A percentile compares a stretch with the other conserved stretches of the same genome.
Conservation (phyloP, 2,329 filamentous ascomycete species). For the Scytalidium sp. region DNA sequence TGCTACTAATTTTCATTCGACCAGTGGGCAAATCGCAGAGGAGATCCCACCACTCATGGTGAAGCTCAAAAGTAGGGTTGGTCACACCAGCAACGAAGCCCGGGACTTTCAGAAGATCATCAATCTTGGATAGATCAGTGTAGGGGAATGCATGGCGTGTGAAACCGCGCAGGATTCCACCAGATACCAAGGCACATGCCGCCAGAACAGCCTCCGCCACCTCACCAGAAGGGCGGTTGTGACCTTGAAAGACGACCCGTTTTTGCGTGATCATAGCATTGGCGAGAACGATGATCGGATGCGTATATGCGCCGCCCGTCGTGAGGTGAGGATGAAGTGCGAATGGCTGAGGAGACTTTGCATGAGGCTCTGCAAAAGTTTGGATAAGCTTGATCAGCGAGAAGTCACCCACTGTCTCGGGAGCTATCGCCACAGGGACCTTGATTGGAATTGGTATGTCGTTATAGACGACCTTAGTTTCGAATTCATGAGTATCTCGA, state of each 20-base stretch:
- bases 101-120: conserved; percentile 91
- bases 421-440: conserved; percentile 87
- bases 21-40: conserved; percentile 91
- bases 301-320: conserved; percentile 83
- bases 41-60: conserved; percentile 97
- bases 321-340: conserved; percentile 87
- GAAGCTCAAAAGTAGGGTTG: conserved; percentile 91
- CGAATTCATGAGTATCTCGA: conserved; percentile 95
- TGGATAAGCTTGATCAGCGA: conserved; percentile 96
- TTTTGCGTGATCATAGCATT: conserved; percentile 97
- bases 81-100: conserved; percentile 98
- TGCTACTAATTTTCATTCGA: conserved; percentile 89
- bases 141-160: conserved; percentile 97
- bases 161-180: conserved; percentile 88
- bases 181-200: conserved; percentile 91
- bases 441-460: conserved; percentile 96
- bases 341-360: conserved; percentile 82
- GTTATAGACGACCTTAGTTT: conserved; percentile 93
- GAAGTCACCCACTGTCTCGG: conserved; percentile 96
- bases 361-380: conserved; percentile 81
- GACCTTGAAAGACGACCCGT: conserved; percentile 89
- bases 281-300: conserved; percentile 90
- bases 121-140: conserved; percentile 95
- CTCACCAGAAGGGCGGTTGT: conserved; percentile 92
- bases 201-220: conserved; percentile 97